A percentile compares a stretch with the other conserved stretches of the same genome.
phyloP scores from a whole-genome alignment of 2,329 filamentous ascomycete species.

The Myriosclerotinia curreyana region DNA sequence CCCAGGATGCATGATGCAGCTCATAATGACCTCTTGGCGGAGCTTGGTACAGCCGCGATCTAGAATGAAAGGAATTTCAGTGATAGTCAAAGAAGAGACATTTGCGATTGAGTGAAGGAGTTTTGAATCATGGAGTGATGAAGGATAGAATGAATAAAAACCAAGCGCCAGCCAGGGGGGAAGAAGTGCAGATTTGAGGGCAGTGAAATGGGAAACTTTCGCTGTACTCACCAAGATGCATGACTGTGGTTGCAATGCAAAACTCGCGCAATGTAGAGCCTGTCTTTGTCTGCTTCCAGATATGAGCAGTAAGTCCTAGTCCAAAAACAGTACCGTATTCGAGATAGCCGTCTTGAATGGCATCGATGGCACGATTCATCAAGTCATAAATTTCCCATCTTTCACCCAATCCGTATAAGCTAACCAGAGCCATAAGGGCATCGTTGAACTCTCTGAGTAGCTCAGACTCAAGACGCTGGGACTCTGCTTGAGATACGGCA shows the following conservation, averaged over 20 bases:
- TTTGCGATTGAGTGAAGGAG: not conserved
- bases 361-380: conserved; percentile 28
- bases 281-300: conserved; percentile 24
- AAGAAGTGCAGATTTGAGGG: too few relatives aligned
- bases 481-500: not conserved
- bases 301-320: conserved; percentile 16
- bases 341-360: conserved; percentile 29
- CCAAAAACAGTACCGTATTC: conserved; percentile 26
- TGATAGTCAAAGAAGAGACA: not conserved
- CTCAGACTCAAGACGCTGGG: conserved; percentile 17
- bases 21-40: conserved; percentile 24
- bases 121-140: not conserved
- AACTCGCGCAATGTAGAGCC: conserved; percentile 28
- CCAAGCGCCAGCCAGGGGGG: too few relatives aligned
- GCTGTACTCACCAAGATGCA: conserved; percentile 20
- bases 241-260: conserved; percentile 25
- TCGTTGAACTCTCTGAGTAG: conserved; percentile 23
- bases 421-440: conserved; percentile 21
- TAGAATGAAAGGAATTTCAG: not conserved
- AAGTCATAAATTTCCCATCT: conserved; percentile 23
- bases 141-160: not conserved
- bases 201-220: not conserved
- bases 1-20: conserved; percentile 13
- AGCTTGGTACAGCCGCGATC: conserved; percentile 26
- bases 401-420: conserved; percentile 27